These are phyloP conservation scores for Letharia columbiana DNA, from an alignment of 495 filamentous ascomycete genomes.

Conservation along the genomic window DNA sequence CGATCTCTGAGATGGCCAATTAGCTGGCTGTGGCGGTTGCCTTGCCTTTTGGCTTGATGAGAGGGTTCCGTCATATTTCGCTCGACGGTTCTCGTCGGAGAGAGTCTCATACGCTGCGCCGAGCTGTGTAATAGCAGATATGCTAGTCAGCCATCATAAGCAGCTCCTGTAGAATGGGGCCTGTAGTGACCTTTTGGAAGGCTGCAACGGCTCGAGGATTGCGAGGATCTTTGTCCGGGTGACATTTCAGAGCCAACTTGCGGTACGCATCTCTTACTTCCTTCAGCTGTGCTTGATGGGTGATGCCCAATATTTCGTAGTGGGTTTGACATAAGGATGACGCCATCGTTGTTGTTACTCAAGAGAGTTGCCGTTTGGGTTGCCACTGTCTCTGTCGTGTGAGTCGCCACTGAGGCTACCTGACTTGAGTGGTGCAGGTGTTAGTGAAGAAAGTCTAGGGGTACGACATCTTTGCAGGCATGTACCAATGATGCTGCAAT, in stretches of 20 bases:
- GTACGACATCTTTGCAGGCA: not conserved
- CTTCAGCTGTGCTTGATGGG: not conserved
- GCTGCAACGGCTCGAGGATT: slow-evolving; percentile 3
- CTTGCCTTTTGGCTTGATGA: not conserved
- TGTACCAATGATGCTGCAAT: not conserved
- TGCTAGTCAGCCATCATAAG: not conserved
- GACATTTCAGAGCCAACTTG: not conserved
- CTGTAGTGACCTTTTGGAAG: slow-evolving; percentile 5
- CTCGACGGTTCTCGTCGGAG: not conserved
- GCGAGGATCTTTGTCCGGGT: slow-evolving; percentile 12
- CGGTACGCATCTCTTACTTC: slow-evolving; percentile 4
- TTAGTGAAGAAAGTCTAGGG: not conserved
- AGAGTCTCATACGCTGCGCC: slow-evolving; percentile 7
- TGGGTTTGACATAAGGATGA: not conserved
- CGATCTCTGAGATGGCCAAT: not conserved
- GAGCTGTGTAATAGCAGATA: slow-evolving; percentile 2
- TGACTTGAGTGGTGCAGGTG: not conserved
- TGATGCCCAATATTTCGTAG: slow-evolving; percentile 2
- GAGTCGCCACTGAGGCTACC: not conserved
- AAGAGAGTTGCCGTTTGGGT: not conserved
- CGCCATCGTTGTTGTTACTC: not conserved
- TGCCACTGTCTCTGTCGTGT: not conserved
- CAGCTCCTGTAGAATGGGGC: not conserved
- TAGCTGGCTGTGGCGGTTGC: not conserved
- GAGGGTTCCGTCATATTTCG: slow-evolving; percentile 7